These are phyloP conservation scores for Secale cereale DNA, from an alignment of 176 grass and related monocot species.

Conservation along the genomic window DNA sequence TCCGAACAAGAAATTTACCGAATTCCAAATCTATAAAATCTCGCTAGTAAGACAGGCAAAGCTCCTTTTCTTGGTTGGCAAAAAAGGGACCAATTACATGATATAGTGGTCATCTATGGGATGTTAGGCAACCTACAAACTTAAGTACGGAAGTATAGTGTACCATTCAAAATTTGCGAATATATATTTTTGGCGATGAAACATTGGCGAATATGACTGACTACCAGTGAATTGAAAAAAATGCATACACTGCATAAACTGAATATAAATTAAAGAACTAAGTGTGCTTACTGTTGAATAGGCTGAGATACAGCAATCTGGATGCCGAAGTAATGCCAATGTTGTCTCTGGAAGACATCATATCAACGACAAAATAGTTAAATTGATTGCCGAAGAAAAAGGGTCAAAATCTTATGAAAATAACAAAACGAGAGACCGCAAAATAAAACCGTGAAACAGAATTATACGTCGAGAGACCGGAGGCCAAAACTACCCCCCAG, in stretches of 20 bases:
- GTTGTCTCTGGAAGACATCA: slow-evolving; percentile 73
- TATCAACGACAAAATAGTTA: slow-evolving; percentile 1
- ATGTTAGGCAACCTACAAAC: not conserved
- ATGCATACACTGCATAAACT: not conserved
- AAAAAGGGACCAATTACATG: not conserved
- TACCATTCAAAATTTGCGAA: not conserved
- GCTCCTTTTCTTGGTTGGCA: not conserved
- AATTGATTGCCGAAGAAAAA: not conserved
- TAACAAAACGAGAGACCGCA: not conserved
- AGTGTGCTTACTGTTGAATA: slow-evolving; percentile 73
- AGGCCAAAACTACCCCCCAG: not conserved
- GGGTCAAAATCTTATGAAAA: not conserved
- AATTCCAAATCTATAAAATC: not conserved
- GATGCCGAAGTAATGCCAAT: slow-evolving; percentile 93
- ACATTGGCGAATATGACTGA: not conserved
- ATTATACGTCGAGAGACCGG: not conserved
- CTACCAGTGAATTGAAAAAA: not conserved
- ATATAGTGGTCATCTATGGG: not conserved
- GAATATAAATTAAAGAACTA: slow-evolving; percentile 23
- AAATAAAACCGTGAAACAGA: not conserved
- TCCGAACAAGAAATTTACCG: not conserved
- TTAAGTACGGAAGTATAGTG: not conserved
- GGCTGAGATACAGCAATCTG: slow-evolving; percentile 97
- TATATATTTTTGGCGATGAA: not conserved
- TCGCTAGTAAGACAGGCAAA: not conserved